These are phyloP conservation scores for Ophiocordyceps camponoti-rufipedis DNA, from an alignment of 2,329 filamentous ascomycete genomes.

Conservation along the genomic window DNA sequence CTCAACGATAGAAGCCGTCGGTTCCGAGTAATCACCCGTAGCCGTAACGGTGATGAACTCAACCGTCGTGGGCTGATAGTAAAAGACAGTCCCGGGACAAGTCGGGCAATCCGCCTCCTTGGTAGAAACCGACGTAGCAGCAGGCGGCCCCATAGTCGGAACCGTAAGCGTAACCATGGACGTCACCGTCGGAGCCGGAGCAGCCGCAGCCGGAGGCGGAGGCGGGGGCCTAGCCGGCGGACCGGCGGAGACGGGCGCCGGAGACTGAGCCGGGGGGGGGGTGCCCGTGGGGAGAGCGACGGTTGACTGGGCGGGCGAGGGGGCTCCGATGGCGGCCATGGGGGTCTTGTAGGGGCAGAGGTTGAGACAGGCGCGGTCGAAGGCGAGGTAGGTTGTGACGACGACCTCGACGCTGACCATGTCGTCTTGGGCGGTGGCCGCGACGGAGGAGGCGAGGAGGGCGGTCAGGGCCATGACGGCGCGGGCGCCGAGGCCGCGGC, in stretches of 20 bases:
- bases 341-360: constrained; percentile 1
- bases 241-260: too few relatives aligned
- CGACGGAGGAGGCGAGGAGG: not conserved
- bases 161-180: constrained; percentile 7
- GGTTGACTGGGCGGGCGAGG: too few relatives aligned
- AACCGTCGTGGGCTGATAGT: constrained; percentile 8
- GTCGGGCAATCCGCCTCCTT: constrained; percentile 5
- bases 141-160: constrained; percentile 5
- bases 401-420: constrained; percentile 4
- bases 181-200: not conserved
- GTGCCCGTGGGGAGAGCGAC: too few relatives aligned
- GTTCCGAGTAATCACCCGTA: constrained; percentile 1
- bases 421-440: not conserved
- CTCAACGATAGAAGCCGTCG: constrained; percentile 7
- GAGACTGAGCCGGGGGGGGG: too few relatives aligned
- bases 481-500: constrained; percentile 3
- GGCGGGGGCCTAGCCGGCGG: too few relatives aligned
- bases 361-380: constrained; percentile 3
- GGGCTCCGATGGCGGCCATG: not conserved
- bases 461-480: constrained; percentile 2
- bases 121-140: constrained; percentile 2
- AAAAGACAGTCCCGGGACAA: constrained; percentile 7
- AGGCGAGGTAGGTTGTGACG: constrained; percentile 4
- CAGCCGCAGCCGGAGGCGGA: too few relatives aligned
- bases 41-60: constrained; percentile 9